These are phyloP conservation scores for Candida nemodendra DNA, from an alignment of 805 yeast genomes.

Conservation along the genomic window DNA sequence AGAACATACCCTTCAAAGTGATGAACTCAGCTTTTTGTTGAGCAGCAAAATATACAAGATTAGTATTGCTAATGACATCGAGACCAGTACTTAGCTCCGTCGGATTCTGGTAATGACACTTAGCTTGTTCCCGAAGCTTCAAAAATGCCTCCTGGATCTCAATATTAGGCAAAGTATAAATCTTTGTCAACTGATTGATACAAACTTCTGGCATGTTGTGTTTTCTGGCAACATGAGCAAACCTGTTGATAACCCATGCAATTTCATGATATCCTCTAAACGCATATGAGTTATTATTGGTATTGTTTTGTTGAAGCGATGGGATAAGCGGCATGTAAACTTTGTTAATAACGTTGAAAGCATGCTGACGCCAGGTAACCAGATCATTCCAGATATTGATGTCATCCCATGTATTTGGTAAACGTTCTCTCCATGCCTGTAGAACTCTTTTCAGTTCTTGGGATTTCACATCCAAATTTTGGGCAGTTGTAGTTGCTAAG, in stretches of 20 bases:
- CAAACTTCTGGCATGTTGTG: conserved; percentile 98
- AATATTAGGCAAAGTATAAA: conserved; percentile 92
- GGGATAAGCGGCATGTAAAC: conserved; percentile 93
- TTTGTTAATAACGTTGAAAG: conserved; percentile 91
- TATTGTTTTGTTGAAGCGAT: conserved; percentile 68
- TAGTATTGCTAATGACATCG: conserved; percentile 95
- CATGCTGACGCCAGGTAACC: conserved; percentile 98
- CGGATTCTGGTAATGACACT: conserved; percentile 92
- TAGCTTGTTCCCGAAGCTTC: conserved; percentile 94
- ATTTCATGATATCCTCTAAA: conserved; percentile 98
- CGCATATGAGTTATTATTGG: conserved; percentile 85
- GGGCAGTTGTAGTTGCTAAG: conserved; percentile 84
- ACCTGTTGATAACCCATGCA: conserved; percentile 97
- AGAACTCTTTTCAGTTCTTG: conserved; percentile 92
- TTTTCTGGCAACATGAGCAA: conserved; percentile 97
- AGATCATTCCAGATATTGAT: conserved; percentile 96
- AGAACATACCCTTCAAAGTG: conserved; percentile 96
- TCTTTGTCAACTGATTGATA: conserved; percentile 85
- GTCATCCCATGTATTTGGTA: conserved; percentile 97
- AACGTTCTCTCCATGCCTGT: conserved; percentile 97
- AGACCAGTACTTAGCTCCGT: conserved; percentile 90
- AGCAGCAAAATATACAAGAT: conserved; percentile 91
- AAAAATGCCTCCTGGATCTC: conserved; percentile 98
- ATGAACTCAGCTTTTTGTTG: conserved; percentile 98
- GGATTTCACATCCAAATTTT: conserved; percentile 86